Evolutionary conservation across 345 rosid genomes (phyloP).

Genomic region (Excoecaria agallocha): DNA sequence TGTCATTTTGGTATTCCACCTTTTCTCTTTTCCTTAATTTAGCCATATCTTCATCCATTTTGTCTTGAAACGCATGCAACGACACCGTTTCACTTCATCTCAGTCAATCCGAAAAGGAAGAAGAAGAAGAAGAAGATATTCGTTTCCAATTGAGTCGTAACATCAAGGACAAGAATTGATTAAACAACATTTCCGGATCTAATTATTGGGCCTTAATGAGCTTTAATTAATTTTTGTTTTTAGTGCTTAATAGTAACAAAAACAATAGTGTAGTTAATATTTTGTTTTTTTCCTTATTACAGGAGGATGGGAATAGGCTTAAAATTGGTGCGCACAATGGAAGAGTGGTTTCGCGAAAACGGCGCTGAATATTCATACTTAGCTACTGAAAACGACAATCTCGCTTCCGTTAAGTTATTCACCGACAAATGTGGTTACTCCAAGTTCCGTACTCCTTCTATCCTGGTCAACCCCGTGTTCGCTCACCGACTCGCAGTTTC

Average conservation of each 20-base stretch:
- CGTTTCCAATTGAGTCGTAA: neutral
- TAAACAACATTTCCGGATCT: neutral
- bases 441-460: constrained; percentile 80
- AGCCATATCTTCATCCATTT: neutral
- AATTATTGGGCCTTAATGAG: constrained; percentile 9
- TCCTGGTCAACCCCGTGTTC: constrained; percentile 86
- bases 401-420: constrained; percentile 81
- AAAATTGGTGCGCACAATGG: constrained; percentile 59
- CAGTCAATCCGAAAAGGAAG: too few species aligned
- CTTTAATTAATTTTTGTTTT: neutral
- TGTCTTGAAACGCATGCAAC: neutral
- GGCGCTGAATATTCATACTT: constrained; percentile 87
- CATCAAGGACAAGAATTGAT: neutral
- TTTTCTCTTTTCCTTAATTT: neutral
- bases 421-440: constrained; percentile 87
- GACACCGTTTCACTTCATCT: neutral
- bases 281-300: neutral
- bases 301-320: constrained; percentile 95
- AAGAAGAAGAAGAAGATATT: too few species aligned
- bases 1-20: neutral
- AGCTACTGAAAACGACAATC: constrained; percentile 93
- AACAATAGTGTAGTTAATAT: neutral
- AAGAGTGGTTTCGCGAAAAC: constrained; percentile 75
- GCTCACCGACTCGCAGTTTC: constrained; percentile 67
- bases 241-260: neutral